Conservation (phyloP, 2,329 filamentous ascomycete species). For the Hymenoscyphus salicellus region DNA sequence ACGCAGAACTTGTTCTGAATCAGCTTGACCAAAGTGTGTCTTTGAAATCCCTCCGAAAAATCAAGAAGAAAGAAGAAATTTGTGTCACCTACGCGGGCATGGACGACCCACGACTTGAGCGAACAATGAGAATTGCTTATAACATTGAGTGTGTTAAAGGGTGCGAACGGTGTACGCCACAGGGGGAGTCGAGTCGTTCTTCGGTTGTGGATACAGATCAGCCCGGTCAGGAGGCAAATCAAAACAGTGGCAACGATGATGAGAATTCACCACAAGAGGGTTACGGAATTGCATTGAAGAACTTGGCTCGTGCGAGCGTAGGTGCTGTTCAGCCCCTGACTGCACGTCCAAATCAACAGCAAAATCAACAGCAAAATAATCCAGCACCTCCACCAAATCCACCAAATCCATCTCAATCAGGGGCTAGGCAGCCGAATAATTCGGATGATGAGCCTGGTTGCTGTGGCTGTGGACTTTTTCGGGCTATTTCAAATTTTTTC, state of each 20-base stretch:
- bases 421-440: not conserved
- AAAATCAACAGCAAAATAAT: not conserved
- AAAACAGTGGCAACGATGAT: not conserved
- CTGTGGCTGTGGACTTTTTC: not conserved
- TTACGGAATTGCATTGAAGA: not conserved
- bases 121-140: not conserved
- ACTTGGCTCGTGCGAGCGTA: not conserved
- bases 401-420: not conserved
- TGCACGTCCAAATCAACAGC: not conserved
- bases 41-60: not conserved
- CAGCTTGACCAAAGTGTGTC: not conserved
- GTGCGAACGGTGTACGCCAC: not conserved
- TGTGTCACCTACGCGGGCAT: not conserved
- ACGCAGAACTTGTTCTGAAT: not conserved
- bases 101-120: not conserved
- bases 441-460: not conserved
- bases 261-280: not conserved
- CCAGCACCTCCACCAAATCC: not conserved
- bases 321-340: not conserved
- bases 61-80: not conserved
- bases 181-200: not conserved
- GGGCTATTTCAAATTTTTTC: not conserved
- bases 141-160: not conserved
- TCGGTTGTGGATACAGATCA: not conserved
- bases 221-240: not conserved